phyloP scores from a whole-genome alignment of 257 asterid species.

The Mitragyna speciosa region DNA sequence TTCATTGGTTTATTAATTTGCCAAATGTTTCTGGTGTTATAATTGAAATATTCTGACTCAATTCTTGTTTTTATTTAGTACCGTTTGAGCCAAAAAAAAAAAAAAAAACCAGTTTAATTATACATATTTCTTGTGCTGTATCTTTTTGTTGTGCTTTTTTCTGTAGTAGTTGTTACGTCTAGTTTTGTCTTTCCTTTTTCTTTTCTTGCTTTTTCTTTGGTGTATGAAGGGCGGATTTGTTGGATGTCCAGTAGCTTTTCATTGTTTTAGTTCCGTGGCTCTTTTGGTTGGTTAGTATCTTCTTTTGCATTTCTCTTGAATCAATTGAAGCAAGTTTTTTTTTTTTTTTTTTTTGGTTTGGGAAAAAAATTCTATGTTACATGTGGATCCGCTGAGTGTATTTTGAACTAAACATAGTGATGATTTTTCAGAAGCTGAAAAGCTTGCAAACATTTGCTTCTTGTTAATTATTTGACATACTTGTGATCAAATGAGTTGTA shows the following conservation, averaged over 20 bases:
- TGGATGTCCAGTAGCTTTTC: too few species aligned
- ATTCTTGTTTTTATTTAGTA: too few species aligned
- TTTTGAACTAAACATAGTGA: not conserved
- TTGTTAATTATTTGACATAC: not conserved
- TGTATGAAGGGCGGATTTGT: too few species aligned
- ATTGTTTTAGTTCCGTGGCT: not conserved
- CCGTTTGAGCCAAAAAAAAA: too few species aligned
- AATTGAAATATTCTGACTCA: too few species aligned
- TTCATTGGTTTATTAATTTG: not conserved
- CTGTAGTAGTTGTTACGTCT: too few species aligned
- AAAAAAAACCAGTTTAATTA: too few species aligned
- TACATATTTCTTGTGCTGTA: too few species aligned
- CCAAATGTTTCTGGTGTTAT: too few species aligned
- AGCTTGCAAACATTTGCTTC: not conserved
- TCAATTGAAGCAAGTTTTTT: not conserved
- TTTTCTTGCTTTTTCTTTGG: too few species aligned
- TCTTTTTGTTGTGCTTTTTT: too few species aligned
- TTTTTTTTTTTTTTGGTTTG: not conserved
- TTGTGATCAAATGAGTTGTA: not conserved
- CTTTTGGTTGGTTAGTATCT: not conserved
- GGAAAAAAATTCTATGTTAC: not conserved
- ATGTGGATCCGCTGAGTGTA: not conserved
- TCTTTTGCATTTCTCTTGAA: not conserved
- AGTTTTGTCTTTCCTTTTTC: too few species aligned
- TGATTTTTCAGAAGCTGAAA: not conserved